A percentile compares a stretch with the other conserved stretches of the same genome.
These are phyloP conservation scores for Lasiosphaeria hispida DNA, from an alignment of 495 filamentous ascomycete species.

Conservation along the genomic window DNA sequence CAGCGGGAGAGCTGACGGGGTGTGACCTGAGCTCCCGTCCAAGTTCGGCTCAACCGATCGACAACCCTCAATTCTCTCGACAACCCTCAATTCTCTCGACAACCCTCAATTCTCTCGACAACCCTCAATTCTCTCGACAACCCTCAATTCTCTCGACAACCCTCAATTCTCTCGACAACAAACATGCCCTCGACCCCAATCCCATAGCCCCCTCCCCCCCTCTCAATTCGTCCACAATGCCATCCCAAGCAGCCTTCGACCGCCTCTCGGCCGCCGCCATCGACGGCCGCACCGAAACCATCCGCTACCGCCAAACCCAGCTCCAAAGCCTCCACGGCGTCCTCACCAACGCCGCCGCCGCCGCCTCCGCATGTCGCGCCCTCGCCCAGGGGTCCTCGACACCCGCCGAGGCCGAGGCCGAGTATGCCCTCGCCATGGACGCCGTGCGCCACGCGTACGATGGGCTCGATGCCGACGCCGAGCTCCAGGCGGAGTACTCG, in stretches of 20 bases:
- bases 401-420: slow-evolving; percentile 39
- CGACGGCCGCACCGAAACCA: slow-evolving; percentile 2
- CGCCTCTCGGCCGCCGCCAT: slow-evolving; percentile 8
- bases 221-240: neutral
- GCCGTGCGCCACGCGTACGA: slow-evolving; percentile 46
- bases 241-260: neutral
- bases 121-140: neutral
- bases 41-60: too few relatives aligned
- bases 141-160: too few relatives aligned
- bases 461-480: slow-evolving; percentile 36
- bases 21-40: neutral
- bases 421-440: slow-evolving; percentile 41
- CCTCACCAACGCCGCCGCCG: neutral
- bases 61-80: too few relatives aligned
- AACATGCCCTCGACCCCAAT: neutral
- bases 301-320: slow-evolving; percentile 12
- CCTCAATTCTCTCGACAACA: neutral
- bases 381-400: slow-evolving; percentile 19
- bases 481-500: slow-evolving; percentile 48
- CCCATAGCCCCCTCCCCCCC: neutral
- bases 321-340: slow-evolving; percentile 10
- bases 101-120: neutral
- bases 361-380: neutral
- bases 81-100: neutral
- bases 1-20: neutral